Base-by-base conservation (phyloP, 2,329 filamentous ascomycete species). In the Ceratocystis destructans region DNA sequence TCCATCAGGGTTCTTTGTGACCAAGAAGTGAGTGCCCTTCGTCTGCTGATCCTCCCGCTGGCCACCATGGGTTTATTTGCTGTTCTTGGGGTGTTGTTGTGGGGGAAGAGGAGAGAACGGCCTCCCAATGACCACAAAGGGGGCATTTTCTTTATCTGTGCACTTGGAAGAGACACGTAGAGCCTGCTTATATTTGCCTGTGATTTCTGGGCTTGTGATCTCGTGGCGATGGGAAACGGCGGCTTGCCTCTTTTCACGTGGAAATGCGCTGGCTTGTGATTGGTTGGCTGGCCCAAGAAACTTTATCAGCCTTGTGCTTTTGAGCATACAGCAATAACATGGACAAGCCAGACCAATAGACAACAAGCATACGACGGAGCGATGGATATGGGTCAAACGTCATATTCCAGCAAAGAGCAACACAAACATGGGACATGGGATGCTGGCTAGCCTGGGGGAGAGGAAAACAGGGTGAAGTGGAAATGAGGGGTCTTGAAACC, bases 401-500 rank as follows among this genome's bases (percentile, higher is more conserved):
- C 53, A 37, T 59, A 59, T 59, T 33, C 55, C 28, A 37, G 55
- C 12, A 33, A 57, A 33, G 53, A 57, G 53, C 53, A 31, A 15
- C 53, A 59, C 53, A 37, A 5, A 10, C 55, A 59, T 59, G 28
- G 17, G 7, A 28, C 25, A 20, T 17, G 31, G 15, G 25, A 25
- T 55, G 53, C 6, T 33, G 1, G 55, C 1, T 12, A 41, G 37
- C 37, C 37, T 37, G 17, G 17, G 17, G 31, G 55, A 8, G 33
- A n/a, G 33, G 28, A 59, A 37, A 25, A 28, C 22, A 53, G 10
- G 48, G 48, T 15, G 22, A 59, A 20, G 33, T 37, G 31, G 12
- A 59, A 59, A 37, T 33, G 55, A 59, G 55, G 55, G 55, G 55
- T 59, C 55, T 59, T 59, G 55, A 59, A 59, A 59, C 28, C 31